Base-by-base conservation (phyloP, 2,329 filamentous ascomycete species). In the Fusarium sterilihyphosum region DNA sequence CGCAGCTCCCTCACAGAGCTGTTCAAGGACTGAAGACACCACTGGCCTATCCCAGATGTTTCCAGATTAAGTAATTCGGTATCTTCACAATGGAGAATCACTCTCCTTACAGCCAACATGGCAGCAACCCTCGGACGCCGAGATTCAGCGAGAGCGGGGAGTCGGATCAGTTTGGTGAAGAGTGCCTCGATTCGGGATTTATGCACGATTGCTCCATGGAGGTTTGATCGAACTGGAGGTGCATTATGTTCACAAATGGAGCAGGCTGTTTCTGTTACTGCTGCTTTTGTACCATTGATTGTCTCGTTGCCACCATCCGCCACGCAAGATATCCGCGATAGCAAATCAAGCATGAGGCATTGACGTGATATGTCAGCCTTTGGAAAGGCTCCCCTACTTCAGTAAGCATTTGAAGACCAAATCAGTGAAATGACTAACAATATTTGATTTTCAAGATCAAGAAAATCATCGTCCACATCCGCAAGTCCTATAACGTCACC, bases 1-100 rank as follows among this genome's bases (percentile, higher is more conserved):
- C 96, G 91, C 35, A 98, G 85, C 80, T 98, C 96, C 79, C 96
- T 90, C 26, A 94, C 82, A 3, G 95, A 97, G 81, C 95, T 97
- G 73, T 92, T 92, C 44, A 98, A 85, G 2, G 93, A 94, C 75
- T 92, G 90, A 9, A 98, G 84, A 78, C 94, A 95, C 89, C 94
- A 96, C 78, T 95, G 92, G 0, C 94, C 95, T 46, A 94, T 84
- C 2, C 84, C 81, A 14, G 94, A 95, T 3, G 84, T 85, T 67
- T 92, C 89, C 6, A 98, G 84, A 73, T 93, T 90, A 37, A 96
- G 83, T 61, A 93, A 85, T 8, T 87, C 85, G 1, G 84, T 72
- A 60, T 90, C 87, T 22, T 86, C 84, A 8, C 90, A 91, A 81
- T 97, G 94, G 54, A 88, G 86, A 33, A 93, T 86, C 46, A 96